Conservation (phyloP, 345 rosid species). For the Erysimum cheiranthoides region DNA sequence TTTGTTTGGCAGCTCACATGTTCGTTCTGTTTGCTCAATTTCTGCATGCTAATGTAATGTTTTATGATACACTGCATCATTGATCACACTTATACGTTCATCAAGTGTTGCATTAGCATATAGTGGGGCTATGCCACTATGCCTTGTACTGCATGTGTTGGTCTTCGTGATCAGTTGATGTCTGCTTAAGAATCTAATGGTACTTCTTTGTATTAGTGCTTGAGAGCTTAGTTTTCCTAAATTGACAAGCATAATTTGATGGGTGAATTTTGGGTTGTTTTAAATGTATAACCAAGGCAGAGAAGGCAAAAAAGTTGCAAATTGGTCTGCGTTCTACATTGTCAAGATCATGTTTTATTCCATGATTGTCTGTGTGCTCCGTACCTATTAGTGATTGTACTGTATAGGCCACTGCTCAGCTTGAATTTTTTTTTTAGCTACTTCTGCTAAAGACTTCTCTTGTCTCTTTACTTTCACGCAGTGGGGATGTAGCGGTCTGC, state of each 20-base stretch:
- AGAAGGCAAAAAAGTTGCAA: neutral
- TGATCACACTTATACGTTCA: slow-evolving; percentile 18
- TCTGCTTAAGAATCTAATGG: slow-evolving; percentile 8
- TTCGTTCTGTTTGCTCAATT: slow-evolving; percentile 24
- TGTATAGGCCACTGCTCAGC: slow-evolving; percentile 21
- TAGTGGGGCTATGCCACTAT: neutral
- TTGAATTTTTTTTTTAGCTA: slow-evolving; percentile 8
- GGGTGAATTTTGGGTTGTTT: slow-evolving; percentile 10
- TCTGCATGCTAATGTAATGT: slow-evolving; percentile 19
- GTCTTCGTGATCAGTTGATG: slow-evolving; percentile 21
- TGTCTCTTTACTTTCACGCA: slow-evolving; percentile 49
- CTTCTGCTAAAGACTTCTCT: slow-evolving; percentile 35
- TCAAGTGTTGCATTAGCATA: slow-evolving; percentile 21
- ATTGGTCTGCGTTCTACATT: neutral
- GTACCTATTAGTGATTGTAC: slow-evolving; percentile 23
- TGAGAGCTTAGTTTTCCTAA: neutral
- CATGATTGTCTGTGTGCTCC: slow-evolving; percentile 20
- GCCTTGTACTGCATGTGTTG: slow-evolving; percentile 14
- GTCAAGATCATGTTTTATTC: slow-evolving; percentile 19
- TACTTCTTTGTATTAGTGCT: slow-evolving; percentile 9
- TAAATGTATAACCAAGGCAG: slow-evolving; percentile 12
- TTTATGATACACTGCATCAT: slow-evolving; percentile 17
- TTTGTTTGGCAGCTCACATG: slow-evolving; percentile 13
- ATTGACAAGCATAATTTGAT: slow-evolving; percentile 20
- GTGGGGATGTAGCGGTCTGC: slow-evolving; percentile 90